Evolutionary conservation across 225 moss, liverwort and hornwort species (phyloP), one percentile per base, ranked within the genome.

Genomic region (Sphagnum contortum): DNA sequence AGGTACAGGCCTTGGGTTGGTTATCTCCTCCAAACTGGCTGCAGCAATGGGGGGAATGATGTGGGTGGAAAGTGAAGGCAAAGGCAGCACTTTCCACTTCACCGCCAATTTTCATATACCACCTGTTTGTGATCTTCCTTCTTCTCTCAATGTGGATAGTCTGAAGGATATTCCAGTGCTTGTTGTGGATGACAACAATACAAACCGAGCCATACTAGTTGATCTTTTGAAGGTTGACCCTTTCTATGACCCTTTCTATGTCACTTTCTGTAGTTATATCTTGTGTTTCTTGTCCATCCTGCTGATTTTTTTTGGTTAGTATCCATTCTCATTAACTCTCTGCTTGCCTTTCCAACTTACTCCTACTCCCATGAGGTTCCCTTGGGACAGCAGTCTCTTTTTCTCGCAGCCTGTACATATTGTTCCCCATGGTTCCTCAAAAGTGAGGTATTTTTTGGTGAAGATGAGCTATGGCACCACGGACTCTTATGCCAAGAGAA

Each of bases 21-120:
- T 85, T 9, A 81, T 85, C 54, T 85, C 85, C 59, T 85, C 81
- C 64, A 85, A 85, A 69, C 73, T 85, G 58, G 81, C 81, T 58
- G 73, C 79, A 51, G 85, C 85, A 6, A 85, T 81, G 81, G 81
- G 85, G 61, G 85, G 81, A 71, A 76, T 66, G 44, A 85, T 85
- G 85, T 85, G 85, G 85, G 85, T 85, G 57, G 81, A 85, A 45
- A 85, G 85, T 66, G 81, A 81, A 69, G 85, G 81, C 5, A 81
- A 63, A 74, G 81, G 85, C 57, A 85, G 81, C 72, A 85, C 81
- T 8, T 85, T 81, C 64, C 74, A 11, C 13, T 85, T 85, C 57
- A 78, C 85, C 66, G 81, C 85, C 55, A 75, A 69, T 54, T 85
- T 85, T 68, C 85, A 85, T 49, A 81, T 81, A 57, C 85, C 85